Evolutionary conservation across 148 eudicot species (phyloP), one percentile per base, ranked within the genome.

Genomic region (Arbutus unedo): DNA sequence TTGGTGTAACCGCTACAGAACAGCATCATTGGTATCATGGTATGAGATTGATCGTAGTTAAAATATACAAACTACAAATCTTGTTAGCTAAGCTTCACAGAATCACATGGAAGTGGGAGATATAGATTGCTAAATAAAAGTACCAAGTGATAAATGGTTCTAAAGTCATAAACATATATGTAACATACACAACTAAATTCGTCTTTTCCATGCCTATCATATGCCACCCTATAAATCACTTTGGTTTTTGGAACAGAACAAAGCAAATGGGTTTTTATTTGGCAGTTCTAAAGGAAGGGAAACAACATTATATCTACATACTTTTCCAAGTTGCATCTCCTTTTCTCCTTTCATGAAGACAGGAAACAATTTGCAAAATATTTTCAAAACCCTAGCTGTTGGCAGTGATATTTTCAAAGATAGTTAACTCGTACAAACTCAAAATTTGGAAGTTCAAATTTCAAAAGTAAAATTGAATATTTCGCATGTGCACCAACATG

Each of bases 311-410:
- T 5, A 45, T 38, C 74, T 13, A 15, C 47, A 41, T 31, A 15
- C 47, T 23, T 41, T 68, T 68, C 47, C 74, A 38, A 41, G 16
- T 68, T 15, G 19, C 74, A 11, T 68, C 47, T 68, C 74, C 47
- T 38, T 73, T 73, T 21, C 76, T 19, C 76, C 53, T 19, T 73
- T 73, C 45, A 44, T 43, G 50, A 73, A 73, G n/a, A 51, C n/a
- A 73, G 14, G 10, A 73, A 73, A 73, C 76, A 44, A 73, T 43
- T 73, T 45, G 21, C 18, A 43, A 18, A 5, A 73, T 73, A 47
- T 45, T 44, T 16, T 18, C 3, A 18, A 73, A 45, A 45, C 21
- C 53, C 50, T 73, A 5, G 76, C 47, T 68, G 74, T 3, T 6
- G 13, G 74, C 47, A 68, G 47, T 41, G 47, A 38, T 2, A 31